These are phyloP conservation scores for Marasmius oreades DNA, from an alignment of 1,284 basidiomycete species.

Conservation along the genomic window DNA sequence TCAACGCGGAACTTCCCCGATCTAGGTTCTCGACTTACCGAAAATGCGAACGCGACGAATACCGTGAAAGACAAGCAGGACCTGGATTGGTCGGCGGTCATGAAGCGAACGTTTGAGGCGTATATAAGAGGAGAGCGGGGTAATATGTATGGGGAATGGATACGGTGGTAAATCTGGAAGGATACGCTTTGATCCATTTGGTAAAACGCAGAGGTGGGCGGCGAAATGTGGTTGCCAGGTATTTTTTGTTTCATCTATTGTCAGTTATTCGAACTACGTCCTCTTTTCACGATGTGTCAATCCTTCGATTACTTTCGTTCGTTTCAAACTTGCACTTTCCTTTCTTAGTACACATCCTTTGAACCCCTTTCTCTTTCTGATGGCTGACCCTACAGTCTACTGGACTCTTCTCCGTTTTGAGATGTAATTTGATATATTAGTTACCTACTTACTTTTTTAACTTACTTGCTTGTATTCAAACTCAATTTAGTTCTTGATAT, in stretches of 20 bases:
- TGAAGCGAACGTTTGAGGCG: constrained; percentile 76
- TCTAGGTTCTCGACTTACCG: constrained; percentile 58
- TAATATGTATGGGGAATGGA: constrained; percentile 77
- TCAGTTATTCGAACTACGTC: neutral
- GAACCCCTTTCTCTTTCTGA: neutral
- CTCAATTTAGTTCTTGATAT: too few relatives aligned
- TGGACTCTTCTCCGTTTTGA: neutral
- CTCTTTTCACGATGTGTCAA: neutral
- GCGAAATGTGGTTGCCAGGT: neutral
- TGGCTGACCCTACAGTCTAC: neutral
- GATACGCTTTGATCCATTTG: neutral
- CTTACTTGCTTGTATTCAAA: neutral
- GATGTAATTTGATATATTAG: neutral
- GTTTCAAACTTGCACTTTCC: neutral
- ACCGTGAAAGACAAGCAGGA: constrained; percentile 47
- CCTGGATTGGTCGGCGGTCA: constrained; percentile 69
- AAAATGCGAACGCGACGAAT: constrained; percentile 25
- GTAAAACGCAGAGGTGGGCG: neutral
- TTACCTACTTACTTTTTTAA: neutral
- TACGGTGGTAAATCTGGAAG: constrained; percentile 33
- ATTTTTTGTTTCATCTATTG: neutral
- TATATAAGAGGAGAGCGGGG: constrained; percentile 69
- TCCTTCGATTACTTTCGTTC: neutral
- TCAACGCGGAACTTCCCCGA: constrained; percentile 71
- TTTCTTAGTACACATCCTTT: too few relatives aligned